A percentile compares a stretch with the other conserved stretches of the same genome.
Evolutionary conservation across 768 basidiomycete species (phyloP).

Genomic region (Xanthoconium stramineum): DNA sequence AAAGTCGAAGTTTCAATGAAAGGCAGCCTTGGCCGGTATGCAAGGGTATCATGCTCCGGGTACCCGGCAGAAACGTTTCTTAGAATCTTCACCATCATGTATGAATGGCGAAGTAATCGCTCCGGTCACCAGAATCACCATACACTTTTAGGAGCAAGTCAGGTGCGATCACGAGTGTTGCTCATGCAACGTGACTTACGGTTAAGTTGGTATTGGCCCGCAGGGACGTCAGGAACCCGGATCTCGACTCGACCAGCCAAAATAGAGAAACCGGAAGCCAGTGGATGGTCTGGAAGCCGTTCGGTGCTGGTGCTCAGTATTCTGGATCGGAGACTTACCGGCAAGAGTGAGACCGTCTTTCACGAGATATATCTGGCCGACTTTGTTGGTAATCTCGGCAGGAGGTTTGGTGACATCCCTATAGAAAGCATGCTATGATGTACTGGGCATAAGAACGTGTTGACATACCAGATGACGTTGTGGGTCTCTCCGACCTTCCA

Average conservation of each 20-base stretch:
- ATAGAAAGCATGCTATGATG: not conserved
- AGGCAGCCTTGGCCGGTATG: no score
- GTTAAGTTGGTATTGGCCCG: conserved; percentile 34
- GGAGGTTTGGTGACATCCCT: conserved; percentile 33
- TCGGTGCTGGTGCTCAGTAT: conserved; percentile 5
- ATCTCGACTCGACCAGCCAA: conserved; percentile 23
- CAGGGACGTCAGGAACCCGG: conserved; percentile 27
- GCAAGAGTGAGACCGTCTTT: conserved; percentile 18
- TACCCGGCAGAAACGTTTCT: no score
- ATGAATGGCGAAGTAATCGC: conserved; percentile 29
- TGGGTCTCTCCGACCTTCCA: not conserved
- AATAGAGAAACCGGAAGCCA: conserved; percentile 31
- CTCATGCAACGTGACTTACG: conserved; percentile 18
- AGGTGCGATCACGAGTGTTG: not conserved
- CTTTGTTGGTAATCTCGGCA: conserved; percentile 31
- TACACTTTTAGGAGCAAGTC: conserved; percentile 25
- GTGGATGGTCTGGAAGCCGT: conserved; percentile 13
- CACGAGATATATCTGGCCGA: conserved; percentile 29
- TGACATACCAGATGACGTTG: conserved; percentile 29
- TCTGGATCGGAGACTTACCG: conserved; percentile 18
- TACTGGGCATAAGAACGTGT: not conserved
- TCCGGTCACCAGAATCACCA: conserved; percentile 33
- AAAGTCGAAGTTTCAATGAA: no score
- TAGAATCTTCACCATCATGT: no score
- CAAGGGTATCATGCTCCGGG: no score